Evolutionary conservation across 345 rosid species (phyloP), one percentile per base, ranked within the genome.

Genomic region (Citrus inodora): DNA sequence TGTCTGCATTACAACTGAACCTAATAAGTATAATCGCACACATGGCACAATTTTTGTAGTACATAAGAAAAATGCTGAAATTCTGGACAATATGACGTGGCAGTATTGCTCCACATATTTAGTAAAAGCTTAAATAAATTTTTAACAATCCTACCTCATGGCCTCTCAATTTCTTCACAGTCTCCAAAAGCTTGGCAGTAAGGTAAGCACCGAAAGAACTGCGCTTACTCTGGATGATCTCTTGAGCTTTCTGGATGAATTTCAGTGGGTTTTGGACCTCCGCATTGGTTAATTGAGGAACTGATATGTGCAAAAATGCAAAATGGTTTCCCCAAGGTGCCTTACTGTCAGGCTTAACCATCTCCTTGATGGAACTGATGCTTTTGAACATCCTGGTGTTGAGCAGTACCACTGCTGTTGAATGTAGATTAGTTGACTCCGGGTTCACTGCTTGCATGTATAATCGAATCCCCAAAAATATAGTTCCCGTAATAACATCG

Each of bases 261-360:
- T 76, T 28, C 24, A 83, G 65, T 1, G 83, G 83, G 17, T 73
- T 82, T 30, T 53, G 4, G 8, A 6, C 0, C n/a, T 40, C 25
- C 4, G 68, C 53, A 22, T 79, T 48, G 0, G 56, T 63, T 35
- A 80, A 33, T 24, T 78, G 51, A 8, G 83, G 86, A 28, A 83
- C 1, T 10, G 80, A 48, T 22, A 80, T 80, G n/a, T 81, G 84
- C 59, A 88, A 42, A 72, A 84, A 86, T 5, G 83, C 75, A 62
- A 85, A 83, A 7, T 70, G 78, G 48, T 87, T 87, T 4, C 90
- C 90, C 90, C 90, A 87, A 0, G 83, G 80, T 1, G 87, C 33
- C 48, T 80, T 22, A 17, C 78, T 55, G 14, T 55, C 72, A 37
- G 86, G 74, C 63, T 61, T 75, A 17, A 80, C 70, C 88, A 87